Evolutionary conservation across 2,329 filamentous ascomycete genomes (phyloP).

Genomic region (Fusarium coffeatum): DNA sequence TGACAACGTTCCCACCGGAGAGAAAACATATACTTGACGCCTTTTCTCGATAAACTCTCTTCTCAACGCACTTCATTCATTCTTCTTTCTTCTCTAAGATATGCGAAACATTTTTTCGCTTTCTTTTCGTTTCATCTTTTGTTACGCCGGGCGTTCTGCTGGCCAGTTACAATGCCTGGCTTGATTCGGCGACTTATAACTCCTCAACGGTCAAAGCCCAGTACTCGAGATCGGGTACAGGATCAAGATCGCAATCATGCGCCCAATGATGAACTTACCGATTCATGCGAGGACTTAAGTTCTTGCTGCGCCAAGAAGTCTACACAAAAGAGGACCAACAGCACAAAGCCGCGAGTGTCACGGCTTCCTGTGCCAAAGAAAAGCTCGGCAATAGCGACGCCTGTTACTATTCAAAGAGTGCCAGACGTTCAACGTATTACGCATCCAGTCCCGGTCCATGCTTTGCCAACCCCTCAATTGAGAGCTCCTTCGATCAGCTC

Average conservation of each 20-base stretch:
- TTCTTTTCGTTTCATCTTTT: conserved; percentile 24
- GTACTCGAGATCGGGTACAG: conserved; percentile 12
- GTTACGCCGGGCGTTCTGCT: conserved; percentile 19
- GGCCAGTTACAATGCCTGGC: conserved; percentile 42
- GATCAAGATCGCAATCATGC: conserved; percentile 13
- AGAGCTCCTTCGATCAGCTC: conserved; percentile 58
- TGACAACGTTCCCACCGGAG: conserved; percentile 12
- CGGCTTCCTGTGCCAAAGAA: conserved; percentile 42
- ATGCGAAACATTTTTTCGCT: conserved; percentile 37
- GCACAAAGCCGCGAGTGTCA: conserved; percentile 41
- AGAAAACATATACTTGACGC: conserved; percentile 24
- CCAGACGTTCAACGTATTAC: conserved; percentile 55
- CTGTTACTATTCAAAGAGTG: conserved; percentile 51
- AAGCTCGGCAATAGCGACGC: conserved; percentile 17
- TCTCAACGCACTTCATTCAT: conserved; percentile 4
- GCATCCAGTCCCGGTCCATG: conserved; percentile 53
- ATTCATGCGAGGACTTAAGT: conserved; percentile 39
- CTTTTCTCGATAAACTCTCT: conserved; percentile 35
- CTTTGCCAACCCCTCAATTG: conserved; percentile 53
- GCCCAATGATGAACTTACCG: conserved; percentile 27
- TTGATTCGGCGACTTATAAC: conserved; percentile 44
- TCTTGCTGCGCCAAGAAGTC: conserved; percentile 33
- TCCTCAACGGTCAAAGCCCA: conserved; percentile 29
- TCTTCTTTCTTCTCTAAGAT: conserved; percentile 11
- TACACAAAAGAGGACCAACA: conserved; percentile 28